Evolutionary conservation across 2,329 filamentous ascomycete genomes (phyloP), one percentile per base, ranked within the genome.

Genomic region (Samsoniella hepiali): DNA sequence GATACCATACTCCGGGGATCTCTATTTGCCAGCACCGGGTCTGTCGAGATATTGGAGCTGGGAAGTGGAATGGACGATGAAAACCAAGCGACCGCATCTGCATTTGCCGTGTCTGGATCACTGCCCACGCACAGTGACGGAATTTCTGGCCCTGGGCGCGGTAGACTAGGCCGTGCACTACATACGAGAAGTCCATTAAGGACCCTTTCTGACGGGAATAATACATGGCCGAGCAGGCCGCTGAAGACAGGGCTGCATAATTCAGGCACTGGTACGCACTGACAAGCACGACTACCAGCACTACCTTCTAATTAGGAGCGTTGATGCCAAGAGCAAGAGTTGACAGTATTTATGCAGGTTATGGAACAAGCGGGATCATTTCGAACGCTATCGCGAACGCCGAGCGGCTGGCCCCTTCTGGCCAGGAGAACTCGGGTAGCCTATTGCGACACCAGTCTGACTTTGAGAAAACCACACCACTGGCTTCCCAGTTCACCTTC

Each of bases 401-500:
- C 34, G 91, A 90, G 65, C 90, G 88, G 69, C 79, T 87, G 67
- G 83, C 85, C 15, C 81, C 85, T 2, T 83, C 81, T 69, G 90
- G 88, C 15, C 88, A 92, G 72, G 91, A 94, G 72, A 95, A 92
- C 27, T 7, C n/a, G 7, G 40, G 38, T 17, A 56, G 58, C 38
- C 17, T 62, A 4, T 32, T 53, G 5, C 75, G 82, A 89, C 67
- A 94, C 90, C 74, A 82, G 93, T 65, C 78, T 96, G 56, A 88
- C 91, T 63, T 89, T 91, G 81, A 81, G 64, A 88, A 85, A 70
- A 73, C 84, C 4, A 87, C 84, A 42, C 87, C 91, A 5, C 85
- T 89, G 6, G 91, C 93, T 63, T 90, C 91, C 0, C 92, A 97
- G 70, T 99, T 99, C 74, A 99, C 95, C 10, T 99, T 99, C 73